These are phyloP conservation scores for Cladophialophora carrionii DNA, from an alignment of 2,329 filamentous ascomycete species.

Conservation along the genomic window DNA sequence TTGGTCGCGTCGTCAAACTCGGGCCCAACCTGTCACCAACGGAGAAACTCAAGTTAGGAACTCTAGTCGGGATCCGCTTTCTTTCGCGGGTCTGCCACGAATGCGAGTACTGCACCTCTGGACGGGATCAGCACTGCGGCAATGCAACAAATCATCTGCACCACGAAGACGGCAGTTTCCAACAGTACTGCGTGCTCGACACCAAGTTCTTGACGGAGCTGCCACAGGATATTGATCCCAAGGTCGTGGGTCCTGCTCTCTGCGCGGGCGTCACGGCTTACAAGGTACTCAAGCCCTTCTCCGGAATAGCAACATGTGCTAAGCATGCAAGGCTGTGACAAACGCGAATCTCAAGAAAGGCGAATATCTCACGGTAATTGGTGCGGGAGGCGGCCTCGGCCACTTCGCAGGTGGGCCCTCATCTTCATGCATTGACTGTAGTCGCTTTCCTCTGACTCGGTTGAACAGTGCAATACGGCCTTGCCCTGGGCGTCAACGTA, in stretches of 20 bases:
- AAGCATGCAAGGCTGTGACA: slow-evolving; percentile 44
- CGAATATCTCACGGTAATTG: slow-evolving; percentile 51
- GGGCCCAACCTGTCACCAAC: slow-evolving; percentile 40
- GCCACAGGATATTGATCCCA: slow-evolving; percentile 50
- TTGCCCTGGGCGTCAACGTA: slow-evolving; percentile 48
- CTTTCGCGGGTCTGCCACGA: slow-evolving; percentile 49
- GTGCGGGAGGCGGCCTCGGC: slow-evolving; percentile 53
- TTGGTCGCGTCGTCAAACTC: slow-evolving; percentile 48
- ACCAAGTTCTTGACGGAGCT: slow-evolving; percentile 51
- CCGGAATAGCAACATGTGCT: background rate
- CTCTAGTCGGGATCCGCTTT: slow-evolving; percentile 51
- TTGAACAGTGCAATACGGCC: slow-evolving; percentile 50
- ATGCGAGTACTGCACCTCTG: slow-evolving; percentile 51
- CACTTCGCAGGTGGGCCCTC: slow-evolving; percentile 47
- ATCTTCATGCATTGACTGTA: background rate
- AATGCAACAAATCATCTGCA: slow-evolving; percentile 52
- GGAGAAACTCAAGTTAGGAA: slow-evolving; percentile 45
- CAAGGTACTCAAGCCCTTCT: slow-evolving; percentile 42
- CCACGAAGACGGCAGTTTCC: slow-evolving; percentile 53
- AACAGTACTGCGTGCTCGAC: slow-evolving; percentile 52
- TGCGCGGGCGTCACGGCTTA: slow-evolving; percentile 53
- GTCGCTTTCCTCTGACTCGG: slow-evolving; percentile 4
- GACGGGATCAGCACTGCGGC: slow-evolving; percentile 48
- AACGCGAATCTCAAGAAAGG: slow-evolving; percentile 48
- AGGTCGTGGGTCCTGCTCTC: slow-evolving; percentile 48